phyloP scores from a whole-genome alignment of 129 eudicot genomes.

The Apium graveolens region DNA sequence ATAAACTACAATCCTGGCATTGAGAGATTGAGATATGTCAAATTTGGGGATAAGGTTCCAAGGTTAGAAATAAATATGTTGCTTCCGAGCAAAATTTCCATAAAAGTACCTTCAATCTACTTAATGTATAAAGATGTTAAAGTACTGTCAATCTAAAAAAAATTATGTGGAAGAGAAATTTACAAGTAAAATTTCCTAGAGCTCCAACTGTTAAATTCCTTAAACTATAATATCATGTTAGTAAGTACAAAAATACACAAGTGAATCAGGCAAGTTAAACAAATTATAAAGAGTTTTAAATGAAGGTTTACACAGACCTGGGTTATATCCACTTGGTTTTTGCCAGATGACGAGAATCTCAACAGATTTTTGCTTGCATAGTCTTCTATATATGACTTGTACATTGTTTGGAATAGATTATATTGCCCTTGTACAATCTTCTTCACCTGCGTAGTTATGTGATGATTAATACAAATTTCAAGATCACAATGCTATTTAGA shows the following conservation, averaged over 20 bases:
- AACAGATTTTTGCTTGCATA: slow-evolving; percentile 46
- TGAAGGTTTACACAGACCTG: slow-evolving; percentile 41
- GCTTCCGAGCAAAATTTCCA: not conserved
- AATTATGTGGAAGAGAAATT: not conserved
- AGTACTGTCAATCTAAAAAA: not conserved
- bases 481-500: not conserved
- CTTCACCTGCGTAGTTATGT: slow-evolving; percentile 45
- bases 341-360: slow-evolving; percentile 42
- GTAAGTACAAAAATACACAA: not conserved
- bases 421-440: slow-evolving; percentile 85
- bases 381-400: slow-evolving; percentile 63
- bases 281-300: not conserved
- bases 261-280: not conserved
- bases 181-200: not conserved
- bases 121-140: not conserved
- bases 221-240: not conserved
- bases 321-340: slow-evolving; percentile 37
- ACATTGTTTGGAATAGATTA: slow-evolving; percentile 59
- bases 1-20: slow-evolving; percentile 67
- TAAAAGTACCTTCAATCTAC: too few relatives aligned
- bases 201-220: not conserved
- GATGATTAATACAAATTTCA: slow-evolving; percentile 9
- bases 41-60: not conserved
- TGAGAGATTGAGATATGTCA: slow-evolving; percentile 16
- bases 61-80: not conserved